Base-by-base conservation (phyloP, 805 yeast species). In the Starmerella apis region DNA sequence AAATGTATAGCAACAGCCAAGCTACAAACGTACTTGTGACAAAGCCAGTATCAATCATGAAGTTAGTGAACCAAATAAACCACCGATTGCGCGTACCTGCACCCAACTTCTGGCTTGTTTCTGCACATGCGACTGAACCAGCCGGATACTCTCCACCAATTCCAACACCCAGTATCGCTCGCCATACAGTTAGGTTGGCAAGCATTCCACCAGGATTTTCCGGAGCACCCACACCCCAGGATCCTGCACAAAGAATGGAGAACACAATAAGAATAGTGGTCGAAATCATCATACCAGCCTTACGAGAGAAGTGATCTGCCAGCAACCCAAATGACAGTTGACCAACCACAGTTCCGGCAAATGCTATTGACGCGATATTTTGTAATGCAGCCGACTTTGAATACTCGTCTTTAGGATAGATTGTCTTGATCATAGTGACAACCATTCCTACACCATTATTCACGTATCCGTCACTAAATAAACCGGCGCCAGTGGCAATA, bases 81-180 rank as follows among this genome's bases (percentile, higher is more conserved):
- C 83, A 87, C 65, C 96, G 75, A 69, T 88, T 86, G 71, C 96
- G 81, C 53, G 75, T 74, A 51, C 94, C 94, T n/a, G 78, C 73
- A 16, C 88, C 84, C 59, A 87, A 70, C 54, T 77, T 68, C 50
- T 83, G 80, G 42, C 94, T 79, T 35, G 94, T 92, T 67, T 88
- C 96, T 25, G 96, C 87, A 58, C 94, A 86, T 32, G 94, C 94
- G 18, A 88, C 90, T 8, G 95, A 82, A 41, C 95, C 88, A 13
- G 94, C 82, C 43, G 96, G 95, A 63, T 88, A 88, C 68, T 88
- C 97, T 45, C 94, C 88, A 60, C 97, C 97, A 59, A 90, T 84
- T 60, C 88, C 94, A 56, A 86, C 71, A 68, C 97, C 97, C 46
- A 88, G 69, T 67, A 88, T 81, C 66, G 85, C 85, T 66, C 97